Base-by-base conservation (phyloP, 805 yeast species). In the Candida xiaguanensis region DNA sequence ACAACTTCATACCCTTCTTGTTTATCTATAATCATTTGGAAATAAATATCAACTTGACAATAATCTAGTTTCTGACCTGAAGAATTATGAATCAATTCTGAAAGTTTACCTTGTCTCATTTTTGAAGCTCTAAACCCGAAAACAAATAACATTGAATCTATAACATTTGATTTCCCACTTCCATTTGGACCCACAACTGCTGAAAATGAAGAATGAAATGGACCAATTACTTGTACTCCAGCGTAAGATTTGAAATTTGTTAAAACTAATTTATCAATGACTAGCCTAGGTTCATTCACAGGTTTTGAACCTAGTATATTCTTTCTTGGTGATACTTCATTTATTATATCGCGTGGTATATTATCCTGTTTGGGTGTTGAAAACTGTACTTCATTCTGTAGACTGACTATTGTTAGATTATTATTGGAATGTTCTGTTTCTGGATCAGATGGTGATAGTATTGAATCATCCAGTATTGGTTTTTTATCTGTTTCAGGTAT, bases 111-210 rank as follows among this genome's bases (percentile, higher is more conserved):
- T 51, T 93, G 99, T 55, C 99, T 81, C 96, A 93, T 89, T 58
- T 95, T 93, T 56, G 80, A 79, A 0, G 99, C 98, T 42, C 98
- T 72, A 63, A 93, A 93, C 0, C 99, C 99, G 67, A 93, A 93
- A 1, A 95, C 99, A 60, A 93, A 93, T 24, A 95, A 74, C 72
- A 93, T 80, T 4, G 97, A 88, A 59, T 95, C 99, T 59, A 93
- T 93, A 47, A 93, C 97, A 55, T 95, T 93, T 12, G 98, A 90
- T 62, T 93, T 93, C 2, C 99, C 99, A 9, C 96, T 85, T 7
- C 99, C 99, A 59, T 93, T 93, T 4, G 99, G 99, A 0, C 99
- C 99, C 11, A 93, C 97, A 8, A 93, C 95, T 0, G 99, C 98
- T 8, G 96, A 86, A 55, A 93, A 95, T 4, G 95, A 87, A 26